Conservation (phyloP, 129 eudicot genomes). For the Saussurea involucrata region DNA sequence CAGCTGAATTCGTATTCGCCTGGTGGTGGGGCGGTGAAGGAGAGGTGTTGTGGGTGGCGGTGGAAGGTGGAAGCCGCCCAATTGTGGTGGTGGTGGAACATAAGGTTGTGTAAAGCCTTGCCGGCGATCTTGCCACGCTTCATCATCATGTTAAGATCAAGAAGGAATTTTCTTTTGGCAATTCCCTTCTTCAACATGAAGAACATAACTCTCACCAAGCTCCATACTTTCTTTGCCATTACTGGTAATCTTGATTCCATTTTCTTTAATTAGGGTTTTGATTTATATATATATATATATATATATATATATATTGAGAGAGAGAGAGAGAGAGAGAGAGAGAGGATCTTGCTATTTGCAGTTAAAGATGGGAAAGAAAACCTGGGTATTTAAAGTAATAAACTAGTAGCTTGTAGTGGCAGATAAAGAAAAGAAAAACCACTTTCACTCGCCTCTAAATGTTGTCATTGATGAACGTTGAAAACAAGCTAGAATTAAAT, state of each 20-base stretch:
- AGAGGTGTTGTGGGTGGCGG: constrained; percentile 23
- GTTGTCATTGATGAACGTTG: constrained; percentile 9
- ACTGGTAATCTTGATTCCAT: constrained; percentile 49
- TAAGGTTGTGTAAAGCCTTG: constrained; percentile 49
- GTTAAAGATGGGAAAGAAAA: not conserved
- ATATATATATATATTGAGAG: not conserved
- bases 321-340: constrained; percentile 10
- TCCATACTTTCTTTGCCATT: constrained; percentile 42
- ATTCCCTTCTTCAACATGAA: constrained; percentile 60
- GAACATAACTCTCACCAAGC: constrained; percentile 31
- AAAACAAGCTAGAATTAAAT: not conserved
- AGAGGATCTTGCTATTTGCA: not conserved
- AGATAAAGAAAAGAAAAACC: not conserved
- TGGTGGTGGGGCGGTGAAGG: constrained; percentile 22
- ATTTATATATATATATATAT: too few relatives aligned
- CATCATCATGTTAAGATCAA: constrained; percentile 48
- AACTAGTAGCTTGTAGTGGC: not conserved
- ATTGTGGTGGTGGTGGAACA: constrained; percentile 49
- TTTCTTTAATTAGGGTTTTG: constrained; percentile 16
- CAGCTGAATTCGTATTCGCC: constrained; percentile 63
- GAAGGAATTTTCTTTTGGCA: constrained; percentile 43
- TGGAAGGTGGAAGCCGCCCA: constrained; percentile 23
- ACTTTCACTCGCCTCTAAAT: not conserved
- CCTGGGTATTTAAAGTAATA: not conserved
- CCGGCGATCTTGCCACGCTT: constrained; percentile 59